Base-by-base conservation (phyloP, 164 flowering plant species). In the Buxus sempervirens region DNA sequence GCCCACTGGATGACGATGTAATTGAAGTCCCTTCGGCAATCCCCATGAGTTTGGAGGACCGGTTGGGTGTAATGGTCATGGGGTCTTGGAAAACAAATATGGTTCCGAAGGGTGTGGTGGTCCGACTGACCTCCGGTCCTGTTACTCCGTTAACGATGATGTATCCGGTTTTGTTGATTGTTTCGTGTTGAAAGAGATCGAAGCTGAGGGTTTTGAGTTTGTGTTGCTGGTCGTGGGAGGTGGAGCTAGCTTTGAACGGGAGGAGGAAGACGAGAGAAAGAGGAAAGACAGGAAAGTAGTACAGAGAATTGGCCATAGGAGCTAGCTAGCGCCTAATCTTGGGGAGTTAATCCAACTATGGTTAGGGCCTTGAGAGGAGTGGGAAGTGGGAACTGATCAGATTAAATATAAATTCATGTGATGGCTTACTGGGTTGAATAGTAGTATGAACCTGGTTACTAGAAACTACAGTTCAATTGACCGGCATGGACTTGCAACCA, bases 21-120 rank as follows among this genome's bases (percentile, higher is more conserved):
- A 77, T 58, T 26, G 82, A 73, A 14, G 72, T 69, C 38, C 84
- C 86, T 62, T 83, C 74, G 4, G 73, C 73, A 5, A 64, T 53
- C 7, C 81, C 82, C 15, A 71, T 64, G 3, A 69, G 49, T 26
- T 58, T 77, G 0, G 82, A 80, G 22, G 79, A 67, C 16, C 26
- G 23, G 57, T 77, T 65, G n/a, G 82, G 57, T 14, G 70, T 63
- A 20, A 41, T 20, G 0, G 82, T 82, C 69, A 80, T 54, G n/a
- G 79, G 79, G 36, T 79, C 84, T 25, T 77, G 70, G 63, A 77
- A 73, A 20, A 42, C 84, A 67, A 62, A 77, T 10, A 83, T 57
- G 72, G 84, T 81, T 24, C 86, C 82, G 25, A 83, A 81, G 20
- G 82, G 80, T 13, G 78, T 70, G 15, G 81, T 79, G 56, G 81